Conservation (phyloP, 495 filamentous ascomycete species). For the Parmelia sp. region DNA sequence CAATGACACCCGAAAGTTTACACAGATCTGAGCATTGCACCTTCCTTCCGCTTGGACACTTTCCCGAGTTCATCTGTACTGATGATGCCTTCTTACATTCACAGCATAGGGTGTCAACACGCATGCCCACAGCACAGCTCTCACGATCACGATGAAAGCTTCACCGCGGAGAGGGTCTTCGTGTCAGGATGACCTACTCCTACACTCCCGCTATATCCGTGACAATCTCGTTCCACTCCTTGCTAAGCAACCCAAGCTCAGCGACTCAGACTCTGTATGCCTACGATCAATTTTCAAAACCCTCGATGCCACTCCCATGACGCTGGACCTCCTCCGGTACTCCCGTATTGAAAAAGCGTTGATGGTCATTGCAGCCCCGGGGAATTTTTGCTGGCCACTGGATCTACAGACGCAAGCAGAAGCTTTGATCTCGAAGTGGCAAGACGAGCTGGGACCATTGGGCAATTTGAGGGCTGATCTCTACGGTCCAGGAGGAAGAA, state of each 20-base stretch:
- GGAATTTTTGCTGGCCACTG: constrained; percentile 18
- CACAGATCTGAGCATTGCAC: constrained; percentile 1
- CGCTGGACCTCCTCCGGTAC: constrained; percentile 21
- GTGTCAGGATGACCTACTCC: constrained; percentile 12
- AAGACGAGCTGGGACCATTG: constrained; percentile 20
- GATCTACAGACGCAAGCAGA: constrained; percentile 18
- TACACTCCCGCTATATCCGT: constrained; percentile 23
- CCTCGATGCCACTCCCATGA: constrained; percentile 16
- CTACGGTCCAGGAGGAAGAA: constrained; percentile 20
- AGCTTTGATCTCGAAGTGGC: constrained; percentile 23
- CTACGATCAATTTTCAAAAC: constrained; percentile 15
- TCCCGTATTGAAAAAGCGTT: constrained; percentile 26
- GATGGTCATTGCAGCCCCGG: constrained; percentile 11
- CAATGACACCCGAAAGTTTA: background rate
- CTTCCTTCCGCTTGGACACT: background rate
- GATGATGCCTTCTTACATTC: background rate
- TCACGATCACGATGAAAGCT: background rate
- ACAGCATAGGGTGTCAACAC: background rate
- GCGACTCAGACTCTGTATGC: background rate
- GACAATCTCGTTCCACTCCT: constrained; percentile 21
- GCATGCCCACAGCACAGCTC: background rate
- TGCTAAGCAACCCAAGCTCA: constrained; percentile 1
- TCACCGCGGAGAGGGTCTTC: background rate
- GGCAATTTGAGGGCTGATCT: constrained; percentile 22
- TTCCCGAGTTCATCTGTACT: background rate